Evolutionary conservation across 225 moss, liverwort and hornwort species (phyloP).

Genomic region (Sphagnum tenellum): DNA sequence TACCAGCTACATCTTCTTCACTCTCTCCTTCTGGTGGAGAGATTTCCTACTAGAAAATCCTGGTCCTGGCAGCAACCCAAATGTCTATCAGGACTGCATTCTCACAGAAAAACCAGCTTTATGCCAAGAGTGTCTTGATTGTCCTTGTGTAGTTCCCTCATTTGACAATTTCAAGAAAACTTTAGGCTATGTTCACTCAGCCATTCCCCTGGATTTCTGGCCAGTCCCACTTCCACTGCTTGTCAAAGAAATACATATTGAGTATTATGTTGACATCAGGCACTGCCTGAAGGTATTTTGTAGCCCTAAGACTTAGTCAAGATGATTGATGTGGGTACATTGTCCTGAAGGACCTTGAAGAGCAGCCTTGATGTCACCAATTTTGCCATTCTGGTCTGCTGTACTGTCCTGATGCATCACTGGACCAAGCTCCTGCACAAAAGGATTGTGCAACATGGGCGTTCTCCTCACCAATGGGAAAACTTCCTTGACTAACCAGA

Average conservation of each 20-base stretch:
- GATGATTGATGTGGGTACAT: not conserved
- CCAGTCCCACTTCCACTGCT: too few species aligned
- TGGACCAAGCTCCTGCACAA: not conserved
- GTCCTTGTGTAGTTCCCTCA: too few species aligned
- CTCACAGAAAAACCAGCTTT: not conserved
- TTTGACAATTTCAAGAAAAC: too few species aligned
- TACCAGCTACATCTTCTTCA: slow-evolving; percentile 7
- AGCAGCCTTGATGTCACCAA: slow-evolving; percentile 5
- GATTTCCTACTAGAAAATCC: slow-evolving; percentile 1
- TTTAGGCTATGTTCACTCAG: too few species aligned
- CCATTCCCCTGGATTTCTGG: too few species aligned
- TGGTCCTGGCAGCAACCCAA: not conserved
- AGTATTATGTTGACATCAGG: too few species aligned
- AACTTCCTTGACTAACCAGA: not conserved
- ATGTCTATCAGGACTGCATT: not conserved
- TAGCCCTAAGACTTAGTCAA: too few species aligned
- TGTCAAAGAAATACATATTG: too few species aligned
- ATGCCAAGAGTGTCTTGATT: not conserved
- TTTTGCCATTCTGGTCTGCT: slow-evolving; percentile 2
- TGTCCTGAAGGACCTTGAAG: slow-evolving; percentile 9
- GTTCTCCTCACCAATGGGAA: not conserved
- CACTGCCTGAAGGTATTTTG: too few species aligned
- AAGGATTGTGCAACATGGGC: not conserved
- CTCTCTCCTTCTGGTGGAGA: slow-evolving; percentile 3
- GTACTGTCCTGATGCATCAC: not conserved